Evolutionary conservation across 257 asterid genomes (phyloP).

Genomic region (Coffea canephora): DNA sequence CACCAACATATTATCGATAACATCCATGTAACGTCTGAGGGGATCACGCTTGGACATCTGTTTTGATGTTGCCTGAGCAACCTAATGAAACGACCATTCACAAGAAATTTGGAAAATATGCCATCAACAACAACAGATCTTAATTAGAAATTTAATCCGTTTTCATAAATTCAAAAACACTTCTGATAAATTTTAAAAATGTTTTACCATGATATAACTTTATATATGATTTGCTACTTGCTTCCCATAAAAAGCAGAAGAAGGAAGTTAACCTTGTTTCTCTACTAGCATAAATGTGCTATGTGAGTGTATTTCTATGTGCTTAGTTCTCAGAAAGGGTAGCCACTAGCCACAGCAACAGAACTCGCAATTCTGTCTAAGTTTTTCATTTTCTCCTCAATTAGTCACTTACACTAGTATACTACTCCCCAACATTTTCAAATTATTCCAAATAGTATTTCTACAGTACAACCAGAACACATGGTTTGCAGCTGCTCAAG

Average conservation of each 20-base stretch:
- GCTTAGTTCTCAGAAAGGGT: background rate
- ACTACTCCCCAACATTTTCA: background rate
- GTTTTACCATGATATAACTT: background rate
- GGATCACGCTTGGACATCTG: constrained; percentile 99
- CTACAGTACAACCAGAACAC: background rate
- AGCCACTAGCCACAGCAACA: background rate
- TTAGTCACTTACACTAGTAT: background rate
- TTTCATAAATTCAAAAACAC: background rate
- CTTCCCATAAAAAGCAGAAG: constrained; percentile 2
- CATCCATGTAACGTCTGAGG: constrained; percentile 82
- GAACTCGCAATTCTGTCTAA: background rate
- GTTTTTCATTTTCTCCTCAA: background rate
- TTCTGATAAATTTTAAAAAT: background rate
- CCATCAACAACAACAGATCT: background rate
- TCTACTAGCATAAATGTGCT: background rate
- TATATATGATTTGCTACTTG: background rate
- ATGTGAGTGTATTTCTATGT: background rate
- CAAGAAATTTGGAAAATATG: background rate
- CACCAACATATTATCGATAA: constrained; percentile 85
- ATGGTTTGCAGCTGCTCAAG: background rate
- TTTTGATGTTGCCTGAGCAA: constrained; percentile 98
- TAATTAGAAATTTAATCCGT: background rate
- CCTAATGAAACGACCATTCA: constrained; percentile 45
- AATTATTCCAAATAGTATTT: background rate
- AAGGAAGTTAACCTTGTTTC: constrained; percentile 3